These are phyloP conservation scores for Myxozyma lipomycoides DNA, from an alignment of 805 yeast genomes.

Conservation along the genomic window DNA sequence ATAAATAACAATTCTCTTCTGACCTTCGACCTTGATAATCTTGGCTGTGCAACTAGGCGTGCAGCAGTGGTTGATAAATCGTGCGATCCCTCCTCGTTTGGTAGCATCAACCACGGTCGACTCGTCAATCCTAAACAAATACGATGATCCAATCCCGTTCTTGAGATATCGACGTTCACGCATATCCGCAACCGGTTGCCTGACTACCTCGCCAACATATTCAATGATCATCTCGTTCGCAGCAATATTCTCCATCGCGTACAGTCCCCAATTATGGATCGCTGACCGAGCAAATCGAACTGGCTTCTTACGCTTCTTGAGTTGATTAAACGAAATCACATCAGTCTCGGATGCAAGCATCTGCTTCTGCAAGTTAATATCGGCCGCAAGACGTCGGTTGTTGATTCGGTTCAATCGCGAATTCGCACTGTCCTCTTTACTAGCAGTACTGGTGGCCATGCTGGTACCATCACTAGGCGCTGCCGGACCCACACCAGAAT, in stretches of 20 bases:
- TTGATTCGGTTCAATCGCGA: constrained; percentile 84
- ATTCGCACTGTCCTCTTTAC: constrained; percentile 31
- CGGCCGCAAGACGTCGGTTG: constrained; percentile 84
- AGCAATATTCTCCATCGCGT: constrained; percentile 92
- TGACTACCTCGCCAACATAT: constrained; percentile 90
- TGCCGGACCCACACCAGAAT: background rate
- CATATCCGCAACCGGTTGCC: constrained; percentile 91
- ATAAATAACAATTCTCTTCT: constrained; percentile 88
- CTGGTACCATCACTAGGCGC: background rate
- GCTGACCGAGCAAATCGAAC: constrained; percentile 97
- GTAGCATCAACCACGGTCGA: constrained; percentile 96
- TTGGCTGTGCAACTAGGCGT: constrained; percentile 97
- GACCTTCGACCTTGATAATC: constrained; percentile 91
- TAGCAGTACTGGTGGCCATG: constrained; percentile 3
- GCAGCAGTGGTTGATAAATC: constrained; percentile 96
- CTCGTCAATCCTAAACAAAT: constrained; percentile 87
- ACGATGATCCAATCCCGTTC: constrained; percentile 94
- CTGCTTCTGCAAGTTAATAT: constrained; percentile 73
- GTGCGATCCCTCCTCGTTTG: constrained; percentile 92
- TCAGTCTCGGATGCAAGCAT: constrained; percentile 64
- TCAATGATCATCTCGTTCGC: constrained; percentile 97
- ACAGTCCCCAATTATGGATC: constrained; percentile 96
- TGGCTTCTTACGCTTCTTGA: constrained; percentile 85
- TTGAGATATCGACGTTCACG: constrained; percentile 80
- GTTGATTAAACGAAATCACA: constrained; percentile 74